Base-by-base conservation (phyloP, 257 asterid species). In the Cordia subcordata region DNA sequence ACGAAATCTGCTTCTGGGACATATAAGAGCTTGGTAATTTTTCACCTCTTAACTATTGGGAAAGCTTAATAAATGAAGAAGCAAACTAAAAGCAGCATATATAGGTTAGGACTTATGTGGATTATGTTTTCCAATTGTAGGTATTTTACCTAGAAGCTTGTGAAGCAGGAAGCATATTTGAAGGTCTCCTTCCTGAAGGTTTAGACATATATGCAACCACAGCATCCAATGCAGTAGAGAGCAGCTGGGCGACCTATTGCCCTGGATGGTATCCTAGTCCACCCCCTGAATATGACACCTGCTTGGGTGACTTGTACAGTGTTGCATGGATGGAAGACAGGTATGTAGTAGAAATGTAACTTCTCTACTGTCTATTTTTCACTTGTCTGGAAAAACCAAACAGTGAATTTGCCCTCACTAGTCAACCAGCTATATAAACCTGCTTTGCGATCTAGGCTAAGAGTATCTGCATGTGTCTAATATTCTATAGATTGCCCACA, bases 301-400 rank as follows among this genome's bases (percentile, higher is more conserved):
- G 99, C 85, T 74, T 93, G 72, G 99, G 99, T 20, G 99, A 93
- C 80, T 76, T 90, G 61, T 93, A 93, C 35, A 88, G 96, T 63
- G 66, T 92, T 79, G 87, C 98, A 69, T 92, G 98, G 98, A 88
- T 92, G 96, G 98, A 92, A 63, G 98, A 92, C 74, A 72, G 96
- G 98, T 86, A 81, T 23, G 20, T 64, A n/a, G 45, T n/a, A 8
- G n/a, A 20, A 18, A 4, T 52, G 6, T 52, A 20, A 20, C 33
- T 4, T 52, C 13, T 18, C 8, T 27, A 27, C 35, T 27, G 3
- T 27, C 35, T 27, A 27, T 6, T 27, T 27, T 1, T 27, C 35
- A 27, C 3, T 27, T 27, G 35, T 1, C 3, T 6, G 6, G 3
- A 27, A 27, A 27, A 27, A 1, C 4, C 35, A 27, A 27, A 27